Evolutionary conservation across 2,329 filamentous ascomycete species (phyloP), one percentile per base, ranked within the genome.

Genomic region (Endothia cerciana): DNA sequence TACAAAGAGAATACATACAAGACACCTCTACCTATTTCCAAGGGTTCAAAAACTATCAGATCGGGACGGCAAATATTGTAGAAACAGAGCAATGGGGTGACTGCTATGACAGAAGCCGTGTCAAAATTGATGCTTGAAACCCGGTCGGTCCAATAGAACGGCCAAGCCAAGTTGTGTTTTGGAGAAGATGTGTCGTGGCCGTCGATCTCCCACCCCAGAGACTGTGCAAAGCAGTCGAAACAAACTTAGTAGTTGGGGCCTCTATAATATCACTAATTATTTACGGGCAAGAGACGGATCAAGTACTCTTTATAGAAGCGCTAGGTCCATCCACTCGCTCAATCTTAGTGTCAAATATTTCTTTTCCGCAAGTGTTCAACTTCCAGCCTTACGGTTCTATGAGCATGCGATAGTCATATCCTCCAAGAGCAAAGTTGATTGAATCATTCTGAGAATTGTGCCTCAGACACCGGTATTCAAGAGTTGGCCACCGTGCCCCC

Each of bases 101-200:
- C 13, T 43, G 41, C 8, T 43, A 43, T 43, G 41, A 43, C 41
- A 43, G 19, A 43, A 43, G 41, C 38, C n/a, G 36, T 58, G 17
- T 58, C 56, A 36, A 15, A 40, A 40, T 28, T n/a, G 28, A 36
- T 25, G n/a, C 22, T 58, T 58, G 56, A 58, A 58, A 58, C 56
- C 17, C 19, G 56, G 33, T 41, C 25, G 56, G 41, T 28, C 56
- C 56, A 58, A 58, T 58, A 28, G 56, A 17, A 58, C 36, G 28
- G 28, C 30, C 28, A 56, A 56, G 53, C 53, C 53, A 56, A 56
- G 53, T 8, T 22, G 30, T n/a, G 30, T 22, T 56, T 56, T 19
- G 53, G 19, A 36, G 19, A 28, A 33, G 13, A 36, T n/a, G 53
- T 56, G 17, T 56, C 53, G 53, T 22, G 19, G 36, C 56, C 36